Conservation (phyloP, 2,329 filamentous ascomycete species). For the Shiraia sp. region DNA sequence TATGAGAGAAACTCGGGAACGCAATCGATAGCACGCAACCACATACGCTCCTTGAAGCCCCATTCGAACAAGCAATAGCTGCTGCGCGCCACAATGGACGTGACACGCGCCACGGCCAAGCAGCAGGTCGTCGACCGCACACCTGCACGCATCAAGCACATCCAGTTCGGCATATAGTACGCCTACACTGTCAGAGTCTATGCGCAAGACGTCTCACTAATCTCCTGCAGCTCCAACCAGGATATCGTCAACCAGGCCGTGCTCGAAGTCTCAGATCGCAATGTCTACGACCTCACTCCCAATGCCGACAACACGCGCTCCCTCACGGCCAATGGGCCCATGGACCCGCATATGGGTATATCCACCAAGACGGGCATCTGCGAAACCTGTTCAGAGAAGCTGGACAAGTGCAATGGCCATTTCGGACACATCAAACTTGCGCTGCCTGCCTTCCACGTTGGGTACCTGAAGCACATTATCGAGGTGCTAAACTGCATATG, state of each 20-base stretch:
- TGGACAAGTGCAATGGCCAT: slow-evolving; percentile 89
- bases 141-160: slow-evolving; percentile 87
- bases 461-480: slow-evolving; percentile 92
- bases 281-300: slow-evolving; percentile 87
- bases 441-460: slow-evolving; percentile 91
- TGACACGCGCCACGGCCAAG: slow-evolving; percentile 59
- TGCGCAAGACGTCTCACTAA: slow-evolving; percentile 12
- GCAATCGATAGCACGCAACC: slow-evolving; percentile 18
- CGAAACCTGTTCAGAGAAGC: slow-evolving; percentile 77
- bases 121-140: slow-evolving; percentile 87
- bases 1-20: slow-evolving; percentile 15
- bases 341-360: slow-evolving; percentile 86
- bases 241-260: slow-evolving; percentile 96
- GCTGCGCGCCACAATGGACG: slow-evolving; percentile 21
- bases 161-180: slow-evolving; percentile 92
- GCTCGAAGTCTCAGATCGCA: slow-evolving; percentile 89
- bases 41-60: not conserved
- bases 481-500: slow-evolving; percentile 93
- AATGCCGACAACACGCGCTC: slow-evolving; percentile 60
- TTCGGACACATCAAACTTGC: slow-evolving; percentile 93
- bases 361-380: slow-evolving; percentile 82
- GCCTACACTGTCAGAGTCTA: slow-evolving; percentile 3
- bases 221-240: slow-evolving; percentile 71
- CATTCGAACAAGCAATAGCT: too few species aligned
- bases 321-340: slow-evolving; percentile 79